A percentile compares a stretch with the other conserved stretches of the same genome.
These are phyloP conservation scores for Marasmius tenuissimus DNA, from an alignment of 1,284 basidiomycete species.

Conservation along the genomic window DNA sequence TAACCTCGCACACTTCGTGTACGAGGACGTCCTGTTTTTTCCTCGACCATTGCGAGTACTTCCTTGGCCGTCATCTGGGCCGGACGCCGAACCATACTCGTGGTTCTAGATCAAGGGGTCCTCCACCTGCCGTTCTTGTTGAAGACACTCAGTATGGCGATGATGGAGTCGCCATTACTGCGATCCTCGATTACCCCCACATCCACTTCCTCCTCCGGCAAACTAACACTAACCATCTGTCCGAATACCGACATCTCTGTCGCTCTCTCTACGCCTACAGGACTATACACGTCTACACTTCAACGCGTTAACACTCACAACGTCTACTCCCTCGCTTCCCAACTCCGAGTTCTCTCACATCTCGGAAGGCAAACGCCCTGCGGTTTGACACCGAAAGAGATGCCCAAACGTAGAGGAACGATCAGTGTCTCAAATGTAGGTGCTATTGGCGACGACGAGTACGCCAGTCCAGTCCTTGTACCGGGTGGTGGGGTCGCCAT, in stretches of 20 bases:
- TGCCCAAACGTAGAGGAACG: slow-evolving; percentile 73
- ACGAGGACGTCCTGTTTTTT: too few relatives aligned
- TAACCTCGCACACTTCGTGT: too few relatives aligned
- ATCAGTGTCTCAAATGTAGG: slow-evolving; percentile 90
- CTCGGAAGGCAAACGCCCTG: slow-evolving; percentile 67
- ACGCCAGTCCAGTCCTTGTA: slow-evolving; percentile 79
- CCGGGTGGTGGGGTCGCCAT: slow-evolving; percentile 91
- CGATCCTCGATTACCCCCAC: slow-evolving; percentile 64
- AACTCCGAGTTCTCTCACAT: slow-evolving; percentile 60
- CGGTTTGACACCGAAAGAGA: slow-evolving; percentile 61
- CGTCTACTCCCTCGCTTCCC: slow-evolving; percentile 66
- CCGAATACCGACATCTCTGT: slow-evolving; percentile 73
- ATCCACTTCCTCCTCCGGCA: slow-evolving; percentile 28
- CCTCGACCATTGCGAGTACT: too few relatives aligned
- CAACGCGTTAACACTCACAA: slow-evolving; percentile 58
- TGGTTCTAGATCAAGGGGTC: too few relatives aligned
- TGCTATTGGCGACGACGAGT: slow-evolving; percentile 72
- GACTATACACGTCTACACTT: slow-evolving; percentile 86
- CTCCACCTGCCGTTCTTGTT: slow-evolving; percentile 86
- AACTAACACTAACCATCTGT: slow-evolving; percentile 68
- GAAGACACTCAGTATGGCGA: slow-evolving; percentile 80
- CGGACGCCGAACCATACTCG: too few relatives aligned
- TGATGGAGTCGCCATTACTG: slow-evolving; percentile 85
- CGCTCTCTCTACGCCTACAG: slow-evolving; percentile 80
- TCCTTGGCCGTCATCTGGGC: too few relatives aligned